These are phyloP conservation scores for Phaeosphaeriaceae sp. DNA, from an alignment of 2,329 filamentous ascomycete species.

Conservation along the genomic window DNA sequence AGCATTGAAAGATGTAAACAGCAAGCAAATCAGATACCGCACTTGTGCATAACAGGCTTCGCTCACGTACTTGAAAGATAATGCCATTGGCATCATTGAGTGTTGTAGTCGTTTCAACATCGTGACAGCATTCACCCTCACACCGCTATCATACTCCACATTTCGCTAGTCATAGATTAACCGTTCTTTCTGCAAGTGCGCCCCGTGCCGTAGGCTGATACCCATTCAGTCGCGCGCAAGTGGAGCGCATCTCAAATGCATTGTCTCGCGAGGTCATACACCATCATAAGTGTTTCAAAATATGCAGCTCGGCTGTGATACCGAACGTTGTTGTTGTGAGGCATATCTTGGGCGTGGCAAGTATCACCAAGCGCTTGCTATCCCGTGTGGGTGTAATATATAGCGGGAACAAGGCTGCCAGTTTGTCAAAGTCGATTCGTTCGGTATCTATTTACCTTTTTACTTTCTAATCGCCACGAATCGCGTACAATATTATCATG, in stretches of 20 bases:
- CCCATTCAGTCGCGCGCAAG: neutral
- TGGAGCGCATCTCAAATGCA: too few relatives aligned
- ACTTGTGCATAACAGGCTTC: too few relatives aligned
- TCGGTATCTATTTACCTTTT: neutral
- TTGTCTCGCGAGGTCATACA: too few relatives aligned
- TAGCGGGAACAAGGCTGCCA: too few relatives aligned
- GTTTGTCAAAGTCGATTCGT: neutral
- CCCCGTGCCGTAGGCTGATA: neutral
- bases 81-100: too few relatives aligned
- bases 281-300: slow-evolving; percentile 3
- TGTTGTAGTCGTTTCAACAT: too few relatives aligned
- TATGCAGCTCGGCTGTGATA: slow-evolving; percentile 3
- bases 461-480: neutral
- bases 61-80: too few relatives aligned
- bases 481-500: neutral
- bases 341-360: neutral
- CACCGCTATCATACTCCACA: too few relatives aligned
- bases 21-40: too few relatives aligned
- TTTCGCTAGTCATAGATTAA: neutral
- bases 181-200: neutral
- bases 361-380: neutral
- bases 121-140: too few relatives aligned
- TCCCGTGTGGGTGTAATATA: neutral
- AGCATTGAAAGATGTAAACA: too few relatives aligned
- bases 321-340: neutral